A percentile compares a stretch with the other conserved stretches of the same genome.
Conservation (phyloP, 164 flowering plant species). For the Vitis amurensis region DNA sequence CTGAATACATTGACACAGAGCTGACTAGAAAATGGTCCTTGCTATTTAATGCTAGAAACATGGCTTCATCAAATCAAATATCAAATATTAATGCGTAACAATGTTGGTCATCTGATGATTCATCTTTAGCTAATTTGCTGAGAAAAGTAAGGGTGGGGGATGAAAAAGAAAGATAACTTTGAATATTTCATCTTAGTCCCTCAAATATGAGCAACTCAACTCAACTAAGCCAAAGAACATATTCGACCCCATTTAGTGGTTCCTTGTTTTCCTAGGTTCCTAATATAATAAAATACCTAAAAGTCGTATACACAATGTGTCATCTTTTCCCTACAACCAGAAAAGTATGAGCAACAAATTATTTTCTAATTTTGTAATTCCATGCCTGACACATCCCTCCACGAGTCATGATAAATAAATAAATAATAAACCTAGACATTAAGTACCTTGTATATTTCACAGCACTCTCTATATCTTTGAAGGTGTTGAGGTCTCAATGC, state of each 20-base stretch:
- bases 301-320: too few relatives aligned
- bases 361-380: neutral
- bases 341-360: neutral
- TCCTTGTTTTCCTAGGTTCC: too few relatives aligned
- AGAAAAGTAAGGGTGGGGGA: too few relatives aligned
- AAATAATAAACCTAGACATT: neutral
- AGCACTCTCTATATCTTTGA: slow-evolving; percentile 75
- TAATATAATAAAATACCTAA: too few relatives aligned
- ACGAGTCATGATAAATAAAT: neutral
- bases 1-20: slow-evolving; percentile 21
- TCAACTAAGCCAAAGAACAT: too few relatives aligned
- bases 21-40: neutral
- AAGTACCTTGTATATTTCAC: slow-evolving; percentile 55
- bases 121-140: too few relatives aligned
- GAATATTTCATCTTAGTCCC: too few relatives aligned
- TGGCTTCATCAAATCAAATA: neutral
- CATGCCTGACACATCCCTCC: neutral
- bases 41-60: neutral
- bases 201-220: too few relatives aligned
- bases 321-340: too few relatives aligned
- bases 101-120: neutral
- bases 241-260: too few relatives aligned
- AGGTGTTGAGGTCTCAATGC: slow-evolving; percentile 90
- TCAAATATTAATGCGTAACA: neutral
- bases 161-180: too few relatives aligned